These are phyloP conservation scores for Calendula officinalis DNA, from an alignment of 129 eudicot species.

Conservation along the genomic window DNA sequence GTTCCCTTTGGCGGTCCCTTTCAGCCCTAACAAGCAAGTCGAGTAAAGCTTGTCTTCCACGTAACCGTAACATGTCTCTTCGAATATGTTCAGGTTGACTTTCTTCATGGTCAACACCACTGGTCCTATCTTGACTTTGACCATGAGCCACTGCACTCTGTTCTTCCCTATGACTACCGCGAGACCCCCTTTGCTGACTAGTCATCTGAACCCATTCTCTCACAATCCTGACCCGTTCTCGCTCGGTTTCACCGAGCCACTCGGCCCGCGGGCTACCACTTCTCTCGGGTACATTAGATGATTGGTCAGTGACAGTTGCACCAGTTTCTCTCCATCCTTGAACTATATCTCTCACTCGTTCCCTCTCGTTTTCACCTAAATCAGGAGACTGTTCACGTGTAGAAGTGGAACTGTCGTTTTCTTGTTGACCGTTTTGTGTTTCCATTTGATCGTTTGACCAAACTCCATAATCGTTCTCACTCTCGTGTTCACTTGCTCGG, in stretches of 20 bases:
- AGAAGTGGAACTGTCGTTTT: slow-evolving; percentile 53
- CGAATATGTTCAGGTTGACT: slow-evolving; percentile 90
- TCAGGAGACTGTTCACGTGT: slow-evolving; percentile 91
- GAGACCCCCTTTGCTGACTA: slow-evolving; percentile 82
- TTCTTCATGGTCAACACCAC: slow-evolving; percentile 57
- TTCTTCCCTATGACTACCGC: slow-evolving; percentile 66
- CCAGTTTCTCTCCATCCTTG: slow-evolving; percentile 98
- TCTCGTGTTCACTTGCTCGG: slow-evolving; percentile 61
- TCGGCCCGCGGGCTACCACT: slow-evolving; percentile 65
- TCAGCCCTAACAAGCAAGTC: slow-evolving; percentile 89
- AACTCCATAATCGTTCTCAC: slow-evolving; percentile 61
- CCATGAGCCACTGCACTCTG: slow-evolving; percentile 32
- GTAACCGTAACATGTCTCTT: slow-evolving; percentile 79
- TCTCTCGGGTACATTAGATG: slow-evolving; percentile 57
- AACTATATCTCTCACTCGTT: slow-evolving; percentile 90
- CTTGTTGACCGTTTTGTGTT: slow-evolving; percentile 44
- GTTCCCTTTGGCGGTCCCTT: slow-evolving; percentile 93
- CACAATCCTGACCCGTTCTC: slow-evolving; percentile 92
- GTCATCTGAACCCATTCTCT: slow-evolving; percentile 99
- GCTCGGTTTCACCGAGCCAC: slow-evolving; percentile 96
- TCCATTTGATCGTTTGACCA: slow-evolving; percentile 69
- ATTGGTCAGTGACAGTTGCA: slow-evolving; percentile 50
- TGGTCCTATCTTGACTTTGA: slow-evolving; percentile 47
- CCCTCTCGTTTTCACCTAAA: slow-evolving; percentile 78
- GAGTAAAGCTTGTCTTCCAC: slow-evolving; percentile 92